Base-by-base conservation (phyloP, 768 basidiomycete species). In the Psilocybe cyanescens region DNA sequence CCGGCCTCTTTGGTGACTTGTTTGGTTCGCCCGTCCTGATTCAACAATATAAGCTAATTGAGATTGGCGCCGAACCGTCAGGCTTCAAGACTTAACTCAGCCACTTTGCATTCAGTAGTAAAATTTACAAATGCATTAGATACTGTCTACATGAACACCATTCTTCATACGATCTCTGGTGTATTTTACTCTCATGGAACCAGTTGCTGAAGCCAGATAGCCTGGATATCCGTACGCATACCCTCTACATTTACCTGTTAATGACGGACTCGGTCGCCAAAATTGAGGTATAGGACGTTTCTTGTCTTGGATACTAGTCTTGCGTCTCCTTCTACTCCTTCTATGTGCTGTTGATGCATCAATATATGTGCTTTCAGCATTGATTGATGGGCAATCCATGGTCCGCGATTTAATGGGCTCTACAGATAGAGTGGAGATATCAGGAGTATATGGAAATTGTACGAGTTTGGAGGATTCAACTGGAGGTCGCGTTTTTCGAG, bases 181-280 rank as follows among this genome's bases (percentile, higher is more conserved):
- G 41, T 68, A 68, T 47, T 51, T 67, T 24, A 6, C 28, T 7
- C 46, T 48, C 24, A 37, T 14, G 14, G n/a, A 52, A 12, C 52
- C 58, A 17, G n/a, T 49, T 51, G 45, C 19, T 39, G 39, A 35
- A 29, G 17, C 61, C 52, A 65, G 55, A 61, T 67, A 72, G 44
- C 73, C 72, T 12, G 75, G 76, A 61, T 79, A 80, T 3, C 79
- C 80, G 71, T 78, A 76, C 12, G 73, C 79, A 64, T 82, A 81
- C 16, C 81, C 81, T 46, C 71, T 64, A 59, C 78, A 77, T 63
- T 78, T 80, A 11, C 78, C 79, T 56, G 65, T 70, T 64, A 68
- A 69, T 6, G 63, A 61, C 8, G 77, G 71, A 57, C 74, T 65
- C n/a, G 80, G 79, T 48, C 72, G 66, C 80, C 80, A 83, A 61